Evolutionary conservation across 495 filamentous ascomycete genomes (phyloP), one percentile per base, ranked within the genome.

Genomic region (Daldinia decipiens): DNA sequence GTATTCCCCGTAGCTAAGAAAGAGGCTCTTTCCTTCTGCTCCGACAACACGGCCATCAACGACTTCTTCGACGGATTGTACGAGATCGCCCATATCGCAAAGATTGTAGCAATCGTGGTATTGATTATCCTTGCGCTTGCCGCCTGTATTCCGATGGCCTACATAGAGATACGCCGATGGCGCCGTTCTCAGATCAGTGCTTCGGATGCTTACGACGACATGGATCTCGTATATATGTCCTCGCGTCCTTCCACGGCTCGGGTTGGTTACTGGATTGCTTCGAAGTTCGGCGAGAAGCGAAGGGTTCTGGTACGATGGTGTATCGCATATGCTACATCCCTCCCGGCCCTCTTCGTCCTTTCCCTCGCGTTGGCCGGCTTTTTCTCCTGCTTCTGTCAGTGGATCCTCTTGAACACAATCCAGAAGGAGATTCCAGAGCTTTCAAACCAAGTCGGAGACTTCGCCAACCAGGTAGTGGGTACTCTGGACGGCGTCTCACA

Each of bases 201-300:
- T 53, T 86, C 89, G 59, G 79, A 90, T 21, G 85, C 87, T 11
- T 83, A 78, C 61, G 94, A 98, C 70, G 88, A 91, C 2, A 88
- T 97, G 85, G 96, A 98, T 76, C 89, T 95, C 19, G 87, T 97
- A 54, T 95, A 97, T 76, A 91, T 97, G 53, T 88, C 89, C 15
- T 96, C 93, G 19, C 85, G 92, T 4, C 93, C 95, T 5, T 87
- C 89, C 66, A 90, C 92, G 0, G 84, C 91, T 1, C 84, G 85
- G 5, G 74, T 84, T 6, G 95, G 95, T 31, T 87, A 97, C 75
- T 90, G 87, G 80, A 72, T 91, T 13, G 89, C 93, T n/a, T 83
- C 83, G 13, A 82, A 80, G n/a, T 90, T 95, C 79, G 86, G 83
- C 63, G 85, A 84, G 43, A 90, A 89, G 64, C 84, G 87, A 29